Percentiles rank a stretch among this genome's conserved stretches.
These are phyloP conservation scores for Vitis vinifera DNA, from an alignment of 164 flowering plant species.

Conservation along the genomic window DNA sequence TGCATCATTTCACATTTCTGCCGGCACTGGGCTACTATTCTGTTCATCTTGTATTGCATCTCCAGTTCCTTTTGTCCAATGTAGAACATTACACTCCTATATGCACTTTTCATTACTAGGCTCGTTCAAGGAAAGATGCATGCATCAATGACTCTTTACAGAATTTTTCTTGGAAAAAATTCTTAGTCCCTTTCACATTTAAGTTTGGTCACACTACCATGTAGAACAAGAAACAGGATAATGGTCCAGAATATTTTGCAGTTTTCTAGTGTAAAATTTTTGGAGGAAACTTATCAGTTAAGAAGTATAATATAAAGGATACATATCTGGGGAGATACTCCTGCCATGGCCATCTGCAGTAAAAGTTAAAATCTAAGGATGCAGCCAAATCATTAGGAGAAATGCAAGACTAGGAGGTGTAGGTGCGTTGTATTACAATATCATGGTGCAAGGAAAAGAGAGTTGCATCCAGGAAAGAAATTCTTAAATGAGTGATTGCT, in stretches of 20 bases:
- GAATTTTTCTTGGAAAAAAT: background rate
- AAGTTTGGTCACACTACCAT: background rate
- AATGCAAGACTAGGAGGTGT: background rate
- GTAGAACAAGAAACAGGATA: background rate
- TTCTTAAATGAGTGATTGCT: constrained; percentile 22
- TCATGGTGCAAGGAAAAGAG: too few relatives aligned
- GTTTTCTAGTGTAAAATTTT: background rate
- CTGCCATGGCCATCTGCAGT: constrained; percentile 91
- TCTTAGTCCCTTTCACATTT: too few relatives aligned
- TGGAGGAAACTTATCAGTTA: background rate
- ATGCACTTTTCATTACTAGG: constrained; percentile 94
- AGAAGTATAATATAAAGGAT: constrained; percentile 40
- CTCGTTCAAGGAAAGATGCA: constrained; percentile 43
- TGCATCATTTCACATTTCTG: constrained; percentile 96
- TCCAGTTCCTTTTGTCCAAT: constrained; percentile 93
- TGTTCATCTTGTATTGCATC: constrained; percentile 94
- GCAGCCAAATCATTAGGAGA: background rate
- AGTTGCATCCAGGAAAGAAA: constrained; percentile 1
- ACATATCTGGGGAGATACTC: constrained; percentile 87
- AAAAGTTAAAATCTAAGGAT: constrained; percentile 4
- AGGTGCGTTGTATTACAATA: background rate
- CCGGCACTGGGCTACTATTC: constrained; percentile 74
- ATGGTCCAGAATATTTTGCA: background rate
- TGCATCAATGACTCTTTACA: background rate
- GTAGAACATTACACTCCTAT: constrained; percentile 91